Evolutionary conservation across 768 basidiomycete genomes (phyloP), one percentile per base, ranked within the genome.

Genomic region (Boletus subcaerulescens): DNA sequence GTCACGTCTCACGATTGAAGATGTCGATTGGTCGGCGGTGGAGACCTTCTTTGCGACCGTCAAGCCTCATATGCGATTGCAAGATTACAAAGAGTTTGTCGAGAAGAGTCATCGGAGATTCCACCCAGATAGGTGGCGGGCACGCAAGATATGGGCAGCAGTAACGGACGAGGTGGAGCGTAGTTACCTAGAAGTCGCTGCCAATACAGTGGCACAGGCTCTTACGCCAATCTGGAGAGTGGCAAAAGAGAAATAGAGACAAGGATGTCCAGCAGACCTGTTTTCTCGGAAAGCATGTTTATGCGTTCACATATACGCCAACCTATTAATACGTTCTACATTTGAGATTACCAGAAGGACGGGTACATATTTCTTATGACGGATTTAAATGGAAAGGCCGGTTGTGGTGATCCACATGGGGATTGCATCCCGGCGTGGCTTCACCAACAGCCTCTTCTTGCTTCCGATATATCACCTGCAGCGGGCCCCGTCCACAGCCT

Each of bases 91-190:
- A 63, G 67, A 66, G 2, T 78, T 91, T 52, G 77, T 92, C 4
- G 81, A 88, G 71, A 83, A 82, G 63, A 86, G 85, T 60, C 81
- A 90, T 61, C 77, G 82, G 39, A 73, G 89, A 48, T 92, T 91
- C 67, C 91, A 91, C 60, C 87, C 89, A 2, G 90, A 92, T 68
- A 74, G 87, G 56, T 93, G 89, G 91, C 76, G 83, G 41, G 83
- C 86, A 31, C 76, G 86, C 40, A 81, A 81, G 29, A 71, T 91
- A 35, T 75, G 88, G 64, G 74, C 74, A 54, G 80, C 80, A 45
- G 77, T 88, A 45, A 61, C 66, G 22, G 84, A 88, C 55, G 83
- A 84, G 45, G 71, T 76, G 44, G 79, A 83, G 62, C 77, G 82
- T 57, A 76, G 74, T 38, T 83, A 77, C 59, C 69, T 86, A 59